Conservation (phyloP, 306 rosid genomes). For the Delonix regia region DNA sequence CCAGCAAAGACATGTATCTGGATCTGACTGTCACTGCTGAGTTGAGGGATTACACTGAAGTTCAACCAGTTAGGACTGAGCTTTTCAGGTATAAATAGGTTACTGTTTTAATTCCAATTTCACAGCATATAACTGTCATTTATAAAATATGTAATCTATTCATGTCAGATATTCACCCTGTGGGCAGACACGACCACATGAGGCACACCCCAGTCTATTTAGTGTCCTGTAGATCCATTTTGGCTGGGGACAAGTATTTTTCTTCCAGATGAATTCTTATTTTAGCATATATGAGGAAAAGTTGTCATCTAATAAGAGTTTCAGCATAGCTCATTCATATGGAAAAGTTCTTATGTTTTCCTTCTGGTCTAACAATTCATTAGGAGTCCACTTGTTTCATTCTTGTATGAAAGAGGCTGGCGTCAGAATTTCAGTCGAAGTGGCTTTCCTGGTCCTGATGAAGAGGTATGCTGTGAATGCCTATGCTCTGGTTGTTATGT, state of each 20-base stretch:
- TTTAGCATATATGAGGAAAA: not conserved
- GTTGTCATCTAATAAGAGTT: slow-evolving; percentile 28
- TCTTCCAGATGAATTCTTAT: slow-evolving; percentile 1
- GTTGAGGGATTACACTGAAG: slow-evolving; percentile 71
- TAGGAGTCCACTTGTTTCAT: slow-evolving; percentile 96
- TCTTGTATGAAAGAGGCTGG: slow-evolving; percentile 97
- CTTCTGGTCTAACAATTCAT: slow-evolving; percentile 26
- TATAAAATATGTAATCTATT: not conserved
- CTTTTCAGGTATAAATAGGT: slow-evolving; percentile 62
- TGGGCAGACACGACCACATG: slow-evolving; percentile 16
- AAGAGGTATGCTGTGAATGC: slow-evolving; percentile 63
- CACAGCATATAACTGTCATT: not conserved
- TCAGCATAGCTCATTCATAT: slow-evolving; percentile 20
- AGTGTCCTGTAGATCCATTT: slow-evolving; percentile 3
- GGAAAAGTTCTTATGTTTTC: slow-evolving; percentile 35
- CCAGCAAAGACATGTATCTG: slow-evolving; percentile 80
- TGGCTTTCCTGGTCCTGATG: slow-evolving; percentile 95
- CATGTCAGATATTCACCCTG: slow-evolving; percentile 12
- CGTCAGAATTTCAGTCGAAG: slow-evolving; percentile 86
- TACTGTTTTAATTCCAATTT: not conserved
- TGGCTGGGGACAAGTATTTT: not conserved
- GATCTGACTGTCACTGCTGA: slow-evolving; percentile 85
- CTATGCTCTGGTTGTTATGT: not conserved
- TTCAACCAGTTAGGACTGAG: slow-evolving; percentile 69
- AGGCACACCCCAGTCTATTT: not conserved